Conservation (phyloP, 106 monocot species). For the Allium cepa region DNA sequence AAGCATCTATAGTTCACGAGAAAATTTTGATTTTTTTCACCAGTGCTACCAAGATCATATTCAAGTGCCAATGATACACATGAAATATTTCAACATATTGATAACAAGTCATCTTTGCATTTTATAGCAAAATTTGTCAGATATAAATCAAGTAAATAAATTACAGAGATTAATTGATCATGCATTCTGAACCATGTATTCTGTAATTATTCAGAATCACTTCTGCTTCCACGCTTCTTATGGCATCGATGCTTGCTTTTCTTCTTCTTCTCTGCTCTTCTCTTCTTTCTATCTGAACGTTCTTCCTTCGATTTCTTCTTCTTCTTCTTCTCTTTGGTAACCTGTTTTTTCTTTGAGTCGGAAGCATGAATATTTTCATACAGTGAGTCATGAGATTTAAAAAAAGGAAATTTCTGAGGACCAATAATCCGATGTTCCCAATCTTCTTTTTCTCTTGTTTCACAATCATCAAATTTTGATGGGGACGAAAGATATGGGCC, state of each 20-base stretch:
- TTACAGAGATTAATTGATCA: too few species aligned
- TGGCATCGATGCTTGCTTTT: slow-evolving; percentile 3
- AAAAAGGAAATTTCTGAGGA: slow-evolving; percentile 55
- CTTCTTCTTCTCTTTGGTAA: slow-evolving; percentile 15
- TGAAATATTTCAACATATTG: too few species aligned
- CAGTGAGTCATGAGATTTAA: slow-evolving; percentile 10
- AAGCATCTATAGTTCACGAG: too few species aligned
- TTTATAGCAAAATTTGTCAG: too few species aligned
- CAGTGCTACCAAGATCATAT: too few species aligned
- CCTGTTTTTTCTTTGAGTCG: slow-evolving; percentile 13
- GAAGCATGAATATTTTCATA: neutral
- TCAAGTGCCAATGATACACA: too few species aligned
- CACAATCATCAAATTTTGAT: neutral
- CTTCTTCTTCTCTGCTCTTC: slow-evolving; percentile 2
- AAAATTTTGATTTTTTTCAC: too few species aligned
- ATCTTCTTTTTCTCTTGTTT: slow-evolving; percentile 28
- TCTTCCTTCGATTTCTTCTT: slow-evolving; percentile 13
- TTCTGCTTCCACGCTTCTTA: slow-evolving; percentile 1
- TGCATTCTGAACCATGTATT: too few species aligned
- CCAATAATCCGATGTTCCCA: slow-evolving; percentile 39
- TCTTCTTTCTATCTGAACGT: neutral
- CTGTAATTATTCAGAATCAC: neutral
- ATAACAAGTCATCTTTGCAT: too few species aligned
- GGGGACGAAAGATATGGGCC: slow-evolving; percentile 54
- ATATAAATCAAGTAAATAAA: too few species aligned